These are phyloP conservation scores for Actinomortierella ambigua DNA, from an alignment of 371 early-diverging fungal species.

Conservation along the genomic window DNA sequence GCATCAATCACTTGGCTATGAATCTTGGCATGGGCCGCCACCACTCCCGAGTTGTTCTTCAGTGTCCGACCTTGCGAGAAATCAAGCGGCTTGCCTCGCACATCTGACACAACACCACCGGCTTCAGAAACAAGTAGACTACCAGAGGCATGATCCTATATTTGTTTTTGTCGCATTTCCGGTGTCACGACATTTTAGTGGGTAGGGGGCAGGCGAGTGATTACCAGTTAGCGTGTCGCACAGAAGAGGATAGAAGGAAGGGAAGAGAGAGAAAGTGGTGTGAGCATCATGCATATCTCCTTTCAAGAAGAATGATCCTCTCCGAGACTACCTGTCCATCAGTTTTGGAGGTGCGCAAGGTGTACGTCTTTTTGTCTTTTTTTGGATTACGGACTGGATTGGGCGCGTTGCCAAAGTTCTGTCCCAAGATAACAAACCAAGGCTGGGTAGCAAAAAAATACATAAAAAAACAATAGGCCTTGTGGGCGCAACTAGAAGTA, in stretches of 20 bases:
- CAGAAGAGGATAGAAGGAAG: not conserved
- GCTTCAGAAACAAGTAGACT: slow-evolving; percentile 89
- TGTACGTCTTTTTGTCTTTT: no score
- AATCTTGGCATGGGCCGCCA: slow-evolving; percentile 77
- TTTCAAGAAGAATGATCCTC: no score
- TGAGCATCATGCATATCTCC: not conserved
- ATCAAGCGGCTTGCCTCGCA: slow-evolving; percentile 84
- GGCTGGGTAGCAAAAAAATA: no score
- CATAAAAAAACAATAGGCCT: no score
- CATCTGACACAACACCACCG: slow-evolving; percentile 92
- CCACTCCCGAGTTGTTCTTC: slow-evolving; percentile 83
- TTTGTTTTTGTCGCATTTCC: not conserved
- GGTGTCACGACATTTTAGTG: not conserved
- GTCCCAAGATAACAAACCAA: no score
- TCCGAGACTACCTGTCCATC: no score
- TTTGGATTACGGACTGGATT: no score
- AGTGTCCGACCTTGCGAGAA: slow-evolving; percentile 89
- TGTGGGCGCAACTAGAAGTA: not conserved
- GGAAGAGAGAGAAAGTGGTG: not conserved
- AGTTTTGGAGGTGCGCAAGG: no score
- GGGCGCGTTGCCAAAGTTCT: no score
- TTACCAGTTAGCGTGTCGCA: not conserved
- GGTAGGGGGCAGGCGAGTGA: not conserved
- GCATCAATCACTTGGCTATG: slow-evolving; percentile 70
- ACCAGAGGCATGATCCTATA: slow-evolving; percentile 94